Evolutionary conservation across 176 grass and related monocot genomes (phyloP), one percentile per base, ranked within the genome.

Genomic region (Oryza nivara): DNA sequence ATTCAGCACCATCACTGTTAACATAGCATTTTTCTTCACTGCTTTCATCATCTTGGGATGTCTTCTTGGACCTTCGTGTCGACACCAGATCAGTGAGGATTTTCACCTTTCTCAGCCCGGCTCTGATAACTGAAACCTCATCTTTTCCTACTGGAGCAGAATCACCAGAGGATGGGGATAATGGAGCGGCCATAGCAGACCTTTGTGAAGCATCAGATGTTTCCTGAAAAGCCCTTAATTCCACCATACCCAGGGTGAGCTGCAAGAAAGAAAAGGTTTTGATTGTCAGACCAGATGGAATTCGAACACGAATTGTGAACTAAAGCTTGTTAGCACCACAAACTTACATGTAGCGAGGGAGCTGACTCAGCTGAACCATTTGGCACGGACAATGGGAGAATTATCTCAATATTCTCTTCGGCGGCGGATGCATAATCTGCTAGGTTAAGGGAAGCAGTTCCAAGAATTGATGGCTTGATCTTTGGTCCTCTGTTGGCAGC

Each of bases 101-200:
- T 93, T 96, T 96, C 41, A 99, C 94, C 86, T 92, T 99, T 82
- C 91, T 94, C 84, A 96, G 74, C 78, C 97, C 97, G 17, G 91
- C 97, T 91, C 89, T 99, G 51, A 99, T 86, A 89, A 91, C 90
- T 7, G 97, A 96, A 63, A 87, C 86, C 47, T 99, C 97, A 76
- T 99, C 93, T 84, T 94, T 99, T 79, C 88, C 93, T 72, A 74
- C 65, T 51, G 88, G 63, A 43, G 85, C 38, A 73, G 70, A 88
- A 84, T 89, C 92, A 41, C 88, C 85, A 74, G 90, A 92, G 16
- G 88, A 90, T 79, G 96, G 96, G 48, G 89, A 93, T 35, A 91
- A 87, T 16, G 89, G 81, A 81, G 70, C 28, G 54, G 80, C 70
- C 72, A 84, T 58, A 44, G 47, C 72, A 46, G 89, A 20, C 45